Evolutionary conservation across 768 basidiomycete species (phyloP).

Genomic region (Termitomyces sp.): DNA sequence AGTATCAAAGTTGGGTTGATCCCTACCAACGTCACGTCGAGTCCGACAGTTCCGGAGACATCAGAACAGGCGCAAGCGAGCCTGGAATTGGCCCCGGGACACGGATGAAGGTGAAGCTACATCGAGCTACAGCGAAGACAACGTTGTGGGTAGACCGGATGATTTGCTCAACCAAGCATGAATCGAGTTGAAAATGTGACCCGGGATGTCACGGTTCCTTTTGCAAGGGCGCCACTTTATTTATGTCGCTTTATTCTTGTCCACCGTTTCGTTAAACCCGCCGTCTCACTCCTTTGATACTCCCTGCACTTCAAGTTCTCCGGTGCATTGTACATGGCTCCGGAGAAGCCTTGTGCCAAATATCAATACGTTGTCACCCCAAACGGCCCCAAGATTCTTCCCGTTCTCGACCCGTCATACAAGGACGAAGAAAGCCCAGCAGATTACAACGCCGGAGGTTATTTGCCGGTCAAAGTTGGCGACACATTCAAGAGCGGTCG

Average conservation of each 20-base stretch:
- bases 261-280: neutral
- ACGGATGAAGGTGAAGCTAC: neutral
- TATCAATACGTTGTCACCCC: slow-evolving; percentile 76
- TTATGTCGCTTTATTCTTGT: neutral
- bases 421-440: slow-evolving; percentile 85
- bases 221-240: slow-evolving; percentile 15
- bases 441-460: slow-evolving; percentile 80
- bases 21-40: neutral
- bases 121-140: neutral
- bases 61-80: neutral
- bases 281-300: slow-evolving; percentile 14
- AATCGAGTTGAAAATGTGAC: slow-evolving; percentile 11
- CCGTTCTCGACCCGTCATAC: slow-evolving; percentile 59
- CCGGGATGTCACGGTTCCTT: slow-evolving; percentile 18
- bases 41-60: neutral
- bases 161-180: neutral
- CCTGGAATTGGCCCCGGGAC: neutral
- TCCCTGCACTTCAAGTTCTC: slow-evolving; percentile 11
- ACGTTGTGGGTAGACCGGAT: neutral
- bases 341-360: slow-evolving; percentile 64
- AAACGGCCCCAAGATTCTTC: slow-evolving; percentile 66
- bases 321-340: slow-evolving; percentile 52
- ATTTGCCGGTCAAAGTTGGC: slow-evolving; percentile 76
- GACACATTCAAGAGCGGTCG: slow-evolving; percentile 84
- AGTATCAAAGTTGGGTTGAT: neutral